These are phyloP conservation scores for Lecanicillium sp. DNA, from an alignment of 2,329 filamentous ascomycete genomes.

Conservation along the genomic window DNA sequence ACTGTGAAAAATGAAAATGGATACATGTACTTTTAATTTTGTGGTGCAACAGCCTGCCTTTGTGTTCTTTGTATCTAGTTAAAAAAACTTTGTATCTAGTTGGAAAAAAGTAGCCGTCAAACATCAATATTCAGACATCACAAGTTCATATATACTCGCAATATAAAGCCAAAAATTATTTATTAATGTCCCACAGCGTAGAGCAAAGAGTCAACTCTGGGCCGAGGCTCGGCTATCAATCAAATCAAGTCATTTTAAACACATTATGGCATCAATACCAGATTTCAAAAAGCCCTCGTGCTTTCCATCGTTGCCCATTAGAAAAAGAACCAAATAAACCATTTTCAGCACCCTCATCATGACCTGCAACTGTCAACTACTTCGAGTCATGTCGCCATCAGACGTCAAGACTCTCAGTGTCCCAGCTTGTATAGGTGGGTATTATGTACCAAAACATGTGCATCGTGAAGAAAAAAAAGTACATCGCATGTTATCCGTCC, in stretches of 20 bases:
- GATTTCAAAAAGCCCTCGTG: conserved; percentile 16
- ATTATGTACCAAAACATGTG: conserved; percentile 35
- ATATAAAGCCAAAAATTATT: no score
- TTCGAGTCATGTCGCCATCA: conserved; percentile 19
- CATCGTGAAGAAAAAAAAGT: conserved; percentile 18
- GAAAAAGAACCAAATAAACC: conserved; percentile 23
- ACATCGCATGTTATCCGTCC: conserved; percentile 2
- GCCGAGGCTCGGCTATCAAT: no score
- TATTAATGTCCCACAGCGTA: no score
- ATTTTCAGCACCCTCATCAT: conserved; percentile 24
- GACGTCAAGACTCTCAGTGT: conserved; percentile 17
- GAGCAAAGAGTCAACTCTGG: no score
- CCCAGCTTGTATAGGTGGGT: conserved; percentile 24
- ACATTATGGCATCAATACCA: conserved; percentile 6
- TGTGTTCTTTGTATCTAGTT: no score
- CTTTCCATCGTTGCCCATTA: conserved; percentile 24
- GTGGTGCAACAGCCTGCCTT: no score
- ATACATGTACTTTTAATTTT: not conserved
- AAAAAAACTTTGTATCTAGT: no score
- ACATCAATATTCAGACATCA: no score
- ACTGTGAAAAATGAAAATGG: no score
- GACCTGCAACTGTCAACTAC: conserved; percentile 17
- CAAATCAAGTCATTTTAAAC: not conserved
- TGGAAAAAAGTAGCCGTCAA: no score
- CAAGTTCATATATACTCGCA: no score